Base-by-base conservation (phyloP, 768 basidiomycete genomes). In the Leccinum sublutescens region DNA sequence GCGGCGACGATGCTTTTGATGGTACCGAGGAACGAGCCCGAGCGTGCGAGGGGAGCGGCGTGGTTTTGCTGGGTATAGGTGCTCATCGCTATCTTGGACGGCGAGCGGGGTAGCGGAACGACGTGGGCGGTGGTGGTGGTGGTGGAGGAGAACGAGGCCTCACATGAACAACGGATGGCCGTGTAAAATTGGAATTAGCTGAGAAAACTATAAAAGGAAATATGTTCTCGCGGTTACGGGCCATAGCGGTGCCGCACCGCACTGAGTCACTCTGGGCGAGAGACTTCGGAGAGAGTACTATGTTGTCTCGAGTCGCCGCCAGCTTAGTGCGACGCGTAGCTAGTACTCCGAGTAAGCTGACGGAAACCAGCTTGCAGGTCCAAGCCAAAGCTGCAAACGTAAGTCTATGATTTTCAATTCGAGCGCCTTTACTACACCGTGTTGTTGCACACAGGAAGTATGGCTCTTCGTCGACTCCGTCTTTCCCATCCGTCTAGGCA, bases 401-500 rank as follows among this genome's bases (percentile, higher is more conserved):
- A 57, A 63, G 68, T 62, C 40, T 50, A 12, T 12, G 43, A 58
- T 59, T 60, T 54, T 59, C 48, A 45, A 19, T 58, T 48, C 57
- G 34, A 63, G 29, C 58, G 57, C 49, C 14, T 50, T 49, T 38
- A 65, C 27, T 38, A 66, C 27, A 61, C 51, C 3, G 29, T 31
- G 33, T 57, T 23, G 54, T 19, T 53, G 66, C 62, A 62, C 67
- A n/a, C 67, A 74, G 48, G 78, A 85, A 55, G 85, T 76, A 2
- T 88, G 85, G 81, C 71, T 93, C 27, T 93, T 85, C 67, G 75
- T 92, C 49, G 88, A 91, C 66, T 88, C 88, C 1, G 82, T 93
- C 34, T 92, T 92, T 70, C 92, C 91, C 1, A 79, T 91, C 33
- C 81, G 83, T 59, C 71, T 91, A 27, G 88, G 82, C 7, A 70